Conservation (phyloP, 2,329 filamentous ascomycete species). For the Hypoxylon sp. region DNA sequence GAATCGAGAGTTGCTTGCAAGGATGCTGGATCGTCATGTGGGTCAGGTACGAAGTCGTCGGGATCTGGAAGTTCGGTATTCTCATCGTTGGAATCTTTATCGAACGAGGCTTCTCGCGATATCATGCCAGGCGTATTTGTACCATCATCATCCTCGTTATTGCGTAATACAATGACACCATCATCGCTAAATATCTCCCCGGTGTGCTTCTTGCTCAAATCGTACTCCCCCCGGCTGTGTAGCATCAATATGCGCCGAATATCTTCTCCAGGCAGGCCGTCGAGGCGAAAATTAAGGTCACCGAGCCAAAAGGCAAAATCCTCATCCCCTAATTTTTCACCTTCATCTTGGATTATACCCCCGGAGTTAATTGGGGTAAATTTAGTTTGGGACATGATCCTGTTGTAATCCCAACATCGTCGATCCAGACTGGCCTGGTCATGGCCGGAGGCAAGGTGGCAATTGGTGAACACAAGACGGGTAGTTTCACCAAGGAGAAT, state of each 20-base stretch:
- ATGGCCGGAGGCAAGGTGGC: constrained; percentile 88
- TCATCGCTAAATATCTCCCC: constrained; percentile 61
- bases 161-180: constrained; percentile 63
- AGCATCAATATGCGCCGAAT: constrained; percentile 86
- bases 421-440: constrained; percentile 83
- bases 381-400: constrained; percentile 80
- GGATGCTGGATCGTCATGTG: constrained; percentile 83
- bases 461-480: constrained; percentile 89
- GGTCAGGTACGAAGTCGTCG: constrained; percentile 76
- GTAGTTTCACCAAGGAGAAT: constrained; percentile 92
- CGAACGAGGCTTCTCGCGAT: constrained; percentile 52
- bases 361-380: constrained; percentile 80
- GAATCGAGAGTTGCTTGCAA: constrained; percentile 90
- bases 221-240: constrained; percentile 84
- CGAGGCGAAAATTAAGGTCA: constrained; percentile 93
- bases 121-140: constrained; percentile 51
- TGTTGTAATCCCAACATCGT: constrained; percentile 88
- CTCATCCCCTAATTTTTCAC: constrained; percentile 83
- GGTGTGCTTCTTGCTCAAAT: constrained; percentile 61
- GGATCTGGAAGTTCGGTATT: constrained; percentile 67
- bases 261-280: constrained; percentile 89
- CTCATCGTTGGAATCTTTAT: constrained; percentile 51
- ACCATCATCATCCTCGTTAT: constrained; percentile 64
- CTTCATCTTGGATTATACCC: constrained; percentile 74
- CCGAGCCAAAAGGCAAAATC: constrained; percentile 98